phyloP scores from a whole-genome alignment of 345 rosid species.

The Aquilaria malaccensis region DNA sequence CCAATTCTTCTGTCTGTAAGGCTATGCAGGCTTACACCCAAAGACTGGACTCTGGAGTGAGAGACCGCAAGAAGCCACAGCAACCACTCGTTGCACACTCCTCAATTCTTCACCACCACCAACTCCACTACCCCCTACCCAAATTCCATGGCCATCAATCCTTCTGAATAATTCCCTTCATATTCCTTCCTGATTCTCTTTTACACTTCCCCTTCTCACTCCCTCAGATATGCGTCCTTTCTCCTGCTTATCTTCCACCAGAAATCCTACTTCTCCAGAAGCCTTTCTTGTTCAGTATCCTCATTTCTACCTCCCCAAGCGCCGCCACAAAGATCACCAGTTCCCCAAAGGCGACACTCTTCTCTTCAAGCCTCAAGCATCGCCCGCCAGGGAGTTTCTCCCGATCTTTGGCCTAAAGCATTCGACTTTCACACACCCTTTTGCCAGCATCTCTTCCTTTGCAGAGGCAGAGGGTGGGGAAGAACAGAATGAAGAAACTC shows the following conservation, averaged over 20 bases:
- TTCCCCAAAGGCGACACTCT: constrained; percentile 23
- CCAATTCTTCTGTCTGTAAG: too few species aligned
- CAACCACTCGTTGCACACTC: constrained; percentile 8
- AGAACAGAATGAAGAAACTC: constrained; percentile 29
- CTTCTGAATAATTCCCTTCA: constrained; percentile 15
- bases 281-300: constrained; percentile 22
- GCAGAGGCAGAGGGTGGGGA: constrained; percentile 55
- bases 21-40: too few species aligned
- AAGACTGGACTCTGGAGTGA: too few species aligned
- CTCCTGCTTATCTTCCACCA: constrained; percentile 45
- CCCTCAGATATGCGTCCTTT: constrained; percentile 51
- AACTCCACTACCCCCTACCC: constrained; percentile 13
- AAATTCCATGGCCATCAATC: constrained; percentile 26
- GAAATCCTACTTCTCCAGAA: constrained; percentile 28
- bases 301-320: constrained; percentile 36
- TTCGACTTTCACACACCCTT: constrained; percentile 31
- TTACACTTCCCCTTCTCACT: background rate
- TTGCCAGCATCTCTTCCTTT: constrained; percentile 69
- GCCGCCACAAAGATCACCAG: constrained; percentile 24
- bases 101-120: constrained; percentile 22
- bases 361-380: constrained; percentile 21
- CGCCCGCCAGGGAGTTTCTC: constrained; percentile 26
- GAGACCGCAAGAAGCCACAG: constrained; percentile 19
- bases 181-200: constrained; percentile 1
- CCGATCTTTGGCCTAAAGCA: constrained; percentile 22